Evolutionary conservation across 768 basidiomycete species (phyloP).

Genomic region (Hydnomerulius pinastri): DNA sequence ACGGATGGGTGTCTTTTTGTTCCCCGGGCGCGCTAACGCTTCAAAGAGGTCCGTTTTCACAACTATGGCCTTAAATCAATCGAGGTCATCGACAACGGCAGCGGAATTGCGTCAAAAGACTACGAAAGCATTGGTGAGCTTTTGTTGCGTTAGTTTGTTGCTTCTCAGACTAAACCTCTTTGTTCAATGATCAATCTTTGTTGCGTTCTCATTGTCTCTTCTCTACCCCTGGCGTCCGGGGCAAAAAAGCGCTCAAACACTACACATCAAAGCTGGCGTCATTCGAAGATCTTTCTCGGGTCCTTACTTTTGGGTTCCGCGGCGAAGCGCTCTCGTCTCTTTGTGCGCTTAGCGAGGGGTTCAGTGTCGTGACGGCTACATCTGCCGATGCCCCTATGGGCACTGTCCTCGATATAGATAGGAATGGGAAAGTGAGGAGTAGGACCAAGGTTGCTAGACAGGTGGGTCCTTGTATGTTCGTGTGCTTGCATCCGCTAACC

Average conservation of each 20-base stretch:
- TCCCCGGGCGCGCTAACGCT: constrained; percentile 1
- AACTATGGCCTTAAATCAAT: constrained; percentile 80
- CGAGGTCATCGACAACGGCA: constrained; percentile 93
- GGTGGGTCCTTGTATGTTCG: constrained; percentile 41
- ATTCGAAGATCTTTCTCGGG: constrained; percentile 69
- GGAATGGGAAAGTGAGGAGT: constrained; percentile 59
- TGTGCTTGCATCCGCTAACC: neutral
- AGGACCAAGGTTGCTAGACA: constrained; percentile 72
- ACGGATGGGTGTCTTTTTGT: neutral
- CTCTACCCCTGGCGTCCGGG: neutral
- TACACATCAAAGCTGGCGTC: constrained; percentile 89
- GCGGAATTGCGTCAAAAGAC: constrained; percentile 77
- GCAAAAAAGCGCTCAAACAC: constrained; percentile 74
- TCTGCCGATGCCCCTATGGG: constrained; percentile 75
- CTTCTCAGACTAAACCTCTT: neutral
- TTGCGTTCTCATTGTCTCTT: neutral
- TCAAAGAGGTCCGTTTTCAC: constrained; percentile 84
- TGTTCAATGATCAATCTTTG: neutral
- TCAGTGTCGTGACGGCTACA: constrained; percentile 76
- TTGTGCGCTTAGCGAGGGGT: constrained; percentile 75
- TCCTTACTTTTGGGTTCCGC: constrained; percentile 90
- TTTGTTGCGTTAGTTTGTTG: neutral
- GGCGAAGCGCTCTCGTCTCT: constrained; percentile 95
- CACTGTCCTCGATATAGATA: constrained; percentile 71
- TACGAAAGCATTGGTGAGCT: constrained; percentile 75